These are phyloP conservation scores for Aspergillus coremiiformis DNA, from an alignment of 495 filamentous ascomycete species.

Conservation along the genomic window DNA sequence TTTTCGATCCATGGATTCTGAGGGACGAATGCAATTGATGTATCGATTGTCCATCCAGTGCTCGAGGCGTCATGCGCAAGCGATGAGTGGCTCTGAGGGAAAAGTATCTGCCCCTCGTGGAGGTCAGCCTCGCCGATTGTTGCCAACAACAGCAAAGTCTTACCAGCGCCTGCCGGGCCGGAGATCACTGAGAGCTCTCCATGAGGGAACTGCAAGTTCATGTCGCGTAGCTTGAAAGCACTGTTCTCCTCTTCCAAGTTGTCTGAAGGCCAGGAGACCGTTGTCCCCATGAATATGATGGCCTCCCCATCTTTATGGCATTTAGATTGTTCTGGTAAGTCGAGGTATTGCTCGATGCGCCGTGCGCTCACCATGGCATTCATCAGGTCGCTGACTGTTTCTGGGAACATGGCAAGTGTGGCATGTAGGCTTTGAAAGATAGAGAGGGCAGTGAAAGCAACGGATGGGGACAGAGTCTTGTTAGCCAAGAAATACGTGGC, in stretches of 20 bases:
- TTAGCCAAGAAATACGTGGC: constrained; percentile 52
- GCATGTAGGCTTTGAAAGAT: constrained; percentile 58
- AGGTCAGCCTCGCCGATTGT: constrained; percentile 56
- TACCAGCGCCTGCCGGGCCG: constrained; percentile 54
- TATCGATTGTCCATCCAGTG: constrained; percentile 47
- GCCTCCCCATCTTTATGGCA: constrained; percentile 35
- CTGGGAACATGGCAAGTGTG: constrained; percentile 55
- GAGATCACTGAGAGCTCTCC: constrained; percentile 59
- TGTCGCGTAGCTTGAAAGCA: constrained; percentile 45
- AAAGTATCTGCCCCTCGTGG: constrained; percentile 38
- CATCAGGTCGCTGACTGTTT: constrained; percentile 52
- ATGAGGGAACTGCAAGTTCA: constrained; percentile 59
- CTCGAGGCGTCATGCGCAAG: constrained; percentile 14
- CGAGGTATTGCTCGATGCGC: constrained; percentile 59
- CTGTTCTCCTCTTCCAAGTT: constrained; percentile 39
- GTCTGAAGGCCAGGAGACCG: constrained; percentile 62
- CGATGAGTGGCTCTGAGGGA: constrained; percentile 26
- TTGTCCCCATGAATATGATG: constrained; percentile 54
- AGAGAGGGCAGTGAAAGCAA: constrained; percentile 65
- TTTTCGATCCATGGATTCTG: constrained; percentile 88
- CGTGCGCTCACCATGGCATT: constrained; percentile 58
- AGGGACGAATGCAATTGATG: constrained; percentile 61
- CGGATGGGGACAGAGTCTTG: constrained; percentile 51
- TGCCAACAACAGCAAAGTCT: constrained; percentile 54
- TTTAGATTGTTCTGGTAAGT: constrained; percentile 49